A percentile compares a stretch with the other conserved stretches of the same genome.
Evolutionary conservation across 1,284 basidiomycete species (phyloP).

Genomic region (Mycena citricolor): DNA sequence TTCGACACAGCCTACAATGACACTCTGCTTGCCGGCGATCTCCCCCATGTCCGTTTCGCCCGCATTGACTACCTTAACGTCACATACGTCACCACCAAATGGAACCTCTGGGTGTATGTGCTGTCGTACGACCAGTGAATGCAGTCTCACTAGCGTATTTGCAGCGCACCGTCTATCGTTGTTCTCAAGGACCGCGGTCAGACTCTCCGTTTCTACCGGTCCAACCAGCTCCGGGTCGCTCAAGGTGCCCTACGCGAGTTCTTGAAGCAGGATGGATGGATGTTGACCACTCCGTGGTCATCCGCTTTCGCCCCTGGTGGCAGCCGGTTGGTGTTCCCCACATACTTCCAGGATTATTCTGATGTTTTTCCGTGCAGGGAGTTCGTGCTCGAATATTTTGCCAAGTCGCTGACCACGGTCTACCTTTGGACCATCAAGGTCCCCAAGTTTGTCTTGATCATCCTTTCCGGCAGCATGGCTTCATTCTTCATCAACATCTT

Average conservation of each 20-base stretch:
- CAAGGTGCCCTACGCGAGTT: conserved; percentile 61
- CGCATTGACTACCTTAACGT: conserved; percentile 82
- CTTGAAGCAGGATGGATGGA: conserved; percentile 60
- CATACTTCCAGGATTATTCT: conserved; percentile 5
- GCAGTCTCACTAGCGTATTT: conserved; percentile 11
- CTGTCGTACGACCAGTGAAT: conserved; percentile 6
- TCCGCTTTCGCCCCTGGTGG: conserved; percentile 69
- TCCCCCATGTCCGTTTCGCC: conserved; percentile 71
- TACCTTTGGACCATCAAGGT: conserved; percentile 52
- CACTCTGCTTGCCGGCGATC: conserved; percentile 56
- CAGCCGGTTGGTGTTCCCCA: conserved; percentile 49
- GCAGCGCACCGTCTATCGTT: conserved; percentile 69
- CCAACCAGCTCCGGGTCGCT: conserved; percentile 56
- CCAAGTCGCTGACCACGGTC: conserved; percentile 44
- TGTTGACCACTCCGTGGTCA: conserved; percentile 58
- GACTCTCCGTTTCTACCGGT: conserved; percentile 71
- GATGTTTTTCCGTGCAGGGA: conserved; percentile 45
- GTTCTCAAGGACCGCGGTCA: conserved; percentile 66
- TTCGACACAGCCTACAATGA: conserved; percentile 72
- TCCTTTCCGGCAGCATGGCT: conserved; percentile 56
- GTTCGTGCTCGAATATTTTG: conserved; percentile 63
- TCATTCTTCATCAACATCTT: conserved; percentile 58
- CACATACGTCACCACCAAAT: conserved; percentile 76
- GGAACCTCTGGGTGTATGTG: conserved; percentile 75
- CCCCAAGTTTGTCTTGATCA: conserved; percentile 60